Percentiles rank a stretch among this genome's conserved stretches.
These are phyloP conservation scores for Claviceps quebecensis DNA, from an alignment of 2,329 filamentous ascomycete species.

Conservation along the genomic window DNA sequence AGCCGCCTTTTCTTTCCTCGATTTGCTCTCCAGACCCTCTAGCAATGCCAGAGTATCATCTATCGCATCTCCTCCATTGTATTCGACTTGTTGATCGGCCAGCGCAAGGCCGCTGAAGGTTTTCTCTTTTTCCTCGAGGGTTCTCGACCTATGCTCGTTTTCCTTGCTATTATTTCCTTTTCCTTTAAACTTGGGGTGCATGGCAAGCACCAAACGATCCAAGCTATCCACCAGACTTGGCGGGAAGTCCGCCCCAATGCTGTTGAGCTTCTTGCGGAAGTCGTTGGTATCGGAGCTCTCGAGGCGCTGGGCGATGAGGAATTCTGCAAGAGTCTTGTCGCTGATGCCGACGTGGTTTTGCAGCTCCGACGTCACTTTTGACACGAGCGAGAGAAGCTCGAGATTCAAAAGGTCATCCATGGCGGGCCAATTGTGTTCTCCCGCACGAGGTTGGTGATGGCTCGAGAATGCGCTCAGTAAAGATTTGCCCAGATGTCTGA, in stretches of 20 bases:
- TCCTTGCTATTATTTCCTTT: slow-evolving; percentile 27
- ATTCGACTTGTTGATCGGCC: slow-evolving; percentile 52
- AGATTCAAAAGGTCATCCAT: slow-evolving; percentile 91
- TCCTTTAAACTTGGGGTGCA: slow-evolving; percentile 80
- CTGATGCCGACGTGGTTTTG: slow-evolving; percentile 85
- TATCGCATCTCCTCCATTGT: slow-evolving; percentile 47
- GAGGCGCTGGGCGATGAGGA: slow-evolving; percentile 80
- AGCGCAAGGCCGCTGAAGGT: slow-evolving; percentile 86
- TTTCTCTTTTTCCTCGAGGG: slow-evolving; percentile 59
- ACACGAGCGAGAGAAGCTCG: slow-evolving; percentile 86
- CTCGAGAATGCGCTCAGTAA: background rate
- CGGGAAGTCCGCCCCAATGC: slow-evolving; percentile 70
- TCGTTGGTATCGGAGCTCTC: slow-evolving; percentile 55
- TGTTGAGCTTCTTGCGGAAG: slow-evolving; percentile 64
- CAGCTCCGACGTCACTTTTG: slow-evolving; percentile 85
- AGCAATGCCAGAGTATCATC: slow-evolving; percentile 88
- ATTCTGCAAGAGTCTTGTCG: slow-evolving; percentile 93
- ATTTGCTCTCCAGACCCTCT: slow-evolving; percentile 68
- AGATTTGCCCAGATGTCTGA: background rate
- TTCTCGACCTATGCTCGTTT: slow-evolving; percentile 26
- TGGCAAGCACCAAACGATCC: slow-evolving; percentile 71
- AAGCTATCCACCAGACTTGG: slow-evolving; percentile 80
- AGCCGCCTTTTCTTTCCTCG: slow-evolving; percentile 29
- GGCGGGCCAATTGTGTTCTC: slow-evolving; percentile 13
- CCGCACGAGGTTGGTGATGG: background rate